These are phyloP conservation scores for Phanerochaete sordida DNA, from an alignment of 768 basidiomycete genomes.

Conservation along the genomic window DNA sequence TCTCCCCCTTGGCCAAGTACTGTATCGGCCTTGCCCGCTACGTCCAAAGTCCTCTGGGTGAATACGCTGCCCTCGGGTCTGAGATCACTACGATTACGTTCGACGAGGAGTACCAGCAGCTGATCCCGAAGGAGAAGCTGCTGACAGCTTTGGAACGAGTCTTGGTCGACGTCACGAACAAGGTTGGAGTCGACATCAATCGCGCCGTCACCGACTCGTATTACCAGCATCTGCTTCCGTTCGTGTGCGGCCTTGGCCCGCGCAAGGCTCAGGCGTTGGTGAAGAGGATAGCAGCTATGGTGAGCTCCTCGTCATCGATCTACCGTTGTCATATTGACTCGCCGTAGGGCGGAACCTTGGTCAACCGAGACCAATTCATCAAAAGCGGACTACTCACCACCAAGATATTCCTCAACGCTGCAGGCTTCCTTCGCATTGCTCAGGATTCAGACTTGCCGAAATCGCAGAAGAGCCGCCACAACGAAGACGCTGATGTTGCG, in stretches of 20 bases:
- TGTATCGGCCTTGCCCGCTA: slow-evolving; percentile 94
- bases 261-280: slow-evolving; percentile 86
- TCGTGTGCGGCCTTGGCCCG: slow-evolving; percentile 91
- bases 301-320: slow-evolving; percentile 44
- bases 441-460: slow-evolving; percentile 63
- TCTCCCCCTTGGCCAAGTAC: slow-evolving; percentile 81
- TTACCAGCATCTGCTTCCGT: slow-evolving; percentile 84
- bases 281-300: slow-evolving; percentile 74
- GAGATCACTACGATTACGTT: slow-evolving; percentile 84
- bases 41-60: slow-evolving; percentile 89
- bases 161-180: slow-evolving; percentile 87
- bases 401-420: slow-evolving; percentile 88
- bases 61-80: slow-evolving; percentile 84
- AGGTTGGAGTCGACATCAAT: slow-evolving; percentile 95
- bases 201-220: slow-evolving; percentile 85
- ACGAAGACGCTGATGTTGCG: slow-evolving; percentile 64
- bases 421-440: slow-evolving; percentile 85
- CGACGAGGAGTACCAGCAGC: slow-evolving; percentile 80
- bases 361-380: slow-evolving; percentile 88
- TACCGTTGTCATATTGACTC: no score
- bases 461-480: slow-evolving; percentile 53
- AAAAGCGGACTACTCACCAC: slow-evolving; percentile 76
- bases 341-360: slow-evolving; percentile 75
- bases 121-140: slow-evolving; percentile 71
- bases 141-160: slow-evolving; percentile 77